Base-by-base conservation (phyloP, 225 moss, liverwort and hornwort species). In the Marchantia paleacea region DNA sequence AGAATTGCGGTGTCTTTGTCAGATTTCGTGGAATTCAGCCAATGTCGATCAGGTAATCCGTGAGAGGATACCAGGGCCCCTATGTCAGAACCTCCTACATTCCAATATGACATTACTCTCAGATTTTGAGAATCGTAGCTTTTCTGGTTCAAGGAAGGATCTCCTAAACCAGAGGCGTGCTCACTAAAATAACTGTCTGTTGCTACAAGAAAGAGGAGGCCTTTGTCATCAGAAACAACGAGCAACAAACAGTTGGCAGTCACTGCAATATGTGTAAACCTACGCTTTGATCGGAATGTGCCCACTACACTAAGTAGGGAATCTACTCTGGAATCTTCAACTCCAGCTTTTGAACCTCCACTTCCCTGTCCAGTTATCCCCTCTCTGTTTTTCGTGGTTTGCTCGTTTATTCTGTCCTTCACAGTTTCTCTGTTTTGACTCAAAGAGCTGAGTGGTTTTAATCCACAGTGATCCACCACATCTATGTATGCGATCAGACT, bases 71-170 rank as follows among this genome's bases (percentile, higher is more conserved):
- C 39, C 66, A 82, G 75, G 72, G 81, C 65, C 51, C 91, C 91
- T 72, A 97, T 93, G 81, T 93, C 87, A 60, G 91, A 93, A 75
- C 96, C 96, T 68, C 91, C 94, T 55, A 91, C 85, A 86, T 92
- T 90, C 81, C 91, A 97, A 75, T 90, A 89, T 19, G 94, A 92
- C 80, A 89, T 73, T 7, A 73, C 75, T 70, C 80, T 85, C 54
- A 85, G 82, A 48, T 84, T 81, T 78, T 55, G 77, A 74, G 70
- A 61, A 55, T 77, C 67, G 64, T 65, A 66, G 28, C 31, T 64
- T 14, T 60, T 74, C 60, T 57, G 39, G 30, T 19, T 39, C 8
- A 55, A 63, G 26, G 71, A 13, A 62, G 30, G 50, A 64, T 18
- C 65, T 47, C 73, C 55, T 69, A 54, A n/a, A 3, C 39, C 73